Evolutionary conservation across 768 basidiomycete species (phyloP), one percentile per base, ranked within the genome.

Genomic region (Calocybe gangraenosa): DNA sequence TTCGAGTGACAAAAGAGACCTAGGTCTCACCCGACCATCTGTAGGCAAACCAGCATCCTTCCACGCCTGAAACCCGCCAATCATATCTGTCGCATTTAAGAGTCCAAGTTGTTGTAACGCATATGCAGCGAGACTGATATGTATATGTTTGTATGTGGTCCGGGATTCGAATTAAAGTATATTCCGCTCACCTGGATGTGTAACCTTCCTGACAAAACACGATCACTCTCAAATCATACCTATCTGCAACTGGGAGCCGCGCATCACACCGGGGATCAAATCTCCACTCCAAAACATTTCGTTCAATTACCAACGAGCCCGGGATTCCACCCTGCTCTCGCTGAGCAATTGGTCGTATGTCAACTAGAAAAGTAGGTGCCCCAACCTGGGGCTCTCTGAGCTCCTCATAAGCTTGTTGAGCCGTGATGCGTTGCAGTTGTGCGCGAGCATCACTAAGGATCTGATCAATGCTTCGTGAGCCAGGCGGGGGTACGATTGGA

Each of bases 231-330:
- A 89, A 57, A 65, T 90, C 88, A 53, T 85, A 90, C 44, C 86
- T 67, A 63, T 87, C 81, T 18, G 79, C 87, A 51, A 89, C 79
- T 1, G 75, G 64, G 42, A 90, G 63, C 25, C 82, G 69, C 10
- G 75, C 68, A 5, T 74, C 67, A 52, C 66, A 72, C 44, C 84
- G 71, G 3, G 87, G 88, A 62, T 91, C 87, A 52, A 91, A 82
- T 18, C 79, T 74, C 85, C 86, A 88, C 60, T 91, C 88, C 42
- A 91, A 71, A 4, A 81, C 75, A 56, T 86, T 89, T 18, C 87
- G 74, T 55, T 89, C 87, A 46, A 90, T 75, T 43, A 85, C 65
- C 44, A 89, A 64, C n/a, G 86, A 75, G 0, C 87, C 85, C 7
- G 69, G 70, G 44, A 90, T 82, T 0, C 65, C 71, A 0, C 88